These are phyloP conservation scores for Boletus tomentosulus DNA, from an alignment of 768 basidiomycete genomes.

Conservation along the genomic window DNA sequence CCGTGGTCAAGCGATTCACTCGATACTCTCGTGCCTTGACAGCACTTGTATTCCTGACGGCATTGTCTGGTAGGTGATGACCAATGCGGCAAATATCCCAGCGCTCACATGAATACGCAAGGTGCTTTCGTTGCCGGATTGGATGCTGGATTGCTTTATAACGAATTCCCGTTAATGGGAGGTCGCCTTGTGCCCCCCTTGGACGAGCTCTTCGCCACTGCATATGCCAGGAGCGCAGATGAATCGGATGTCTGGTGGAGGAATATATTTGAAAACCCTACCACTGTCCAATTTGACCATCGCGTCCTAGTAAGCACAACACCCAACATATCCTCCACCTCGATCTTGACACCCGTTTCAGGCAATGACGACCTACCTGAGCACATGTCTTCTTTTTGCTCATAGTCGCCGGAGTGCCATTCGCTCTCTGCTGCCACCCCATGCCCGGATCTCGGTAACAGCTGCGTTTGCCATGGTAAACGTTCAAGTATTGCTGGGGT, in stretches of 20 bases:
- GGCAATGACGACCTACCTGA: conserved; percentile 82
- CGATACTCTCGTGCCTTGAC: conserved; percentile 57
- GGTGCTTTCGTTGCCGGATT: conserved; percentile 98
- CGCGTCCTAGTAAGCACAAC: conserved; percentile 68
- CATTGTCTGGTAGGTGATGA: conserved; percentile 71
- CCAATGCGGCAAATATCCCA: neutral
- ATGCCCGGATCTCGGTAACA: conserved; percentile 47
- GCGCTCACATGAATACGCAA: conserved; percentile 29
- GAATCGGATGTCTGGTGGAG: conserved; percentile 88
- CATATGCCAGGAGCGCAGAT: conserved; percentile 68
- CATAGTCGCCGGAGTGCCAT: conserved; percentile 50
- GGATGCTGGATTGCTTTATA: conserved; percentile 95
- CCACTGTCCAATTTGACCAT: conserved; percentile 96
- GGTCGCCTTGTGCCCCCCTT: conserved; percentile 76
- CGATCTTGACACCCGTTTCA: conserved; percentile 27
- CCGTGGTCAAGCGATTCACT: conserved; percentile 55
- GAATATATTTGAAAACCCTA: conserved; percentile 95
- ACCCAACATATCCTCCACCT: neutral
- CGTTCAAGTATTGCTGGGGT: conserved; percentile 72
- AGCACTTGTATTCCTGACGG: conserved; percentile 84
- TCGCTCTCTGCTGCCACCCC: conserved; percentile 52
- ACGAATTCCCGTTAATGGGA: conserved; percentile 97
- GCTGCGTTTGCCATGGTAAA: conserved; percentile 78
- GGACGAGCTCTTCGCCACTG: conserved; percentile 74
- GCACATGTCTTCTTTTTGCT: conserved; percentile 59